These are phyloP conservation scores for Megacollybia marginata DNA, from an alignment of 768 basidiomycete genomes.

Conservation along the genomic window DNA sequence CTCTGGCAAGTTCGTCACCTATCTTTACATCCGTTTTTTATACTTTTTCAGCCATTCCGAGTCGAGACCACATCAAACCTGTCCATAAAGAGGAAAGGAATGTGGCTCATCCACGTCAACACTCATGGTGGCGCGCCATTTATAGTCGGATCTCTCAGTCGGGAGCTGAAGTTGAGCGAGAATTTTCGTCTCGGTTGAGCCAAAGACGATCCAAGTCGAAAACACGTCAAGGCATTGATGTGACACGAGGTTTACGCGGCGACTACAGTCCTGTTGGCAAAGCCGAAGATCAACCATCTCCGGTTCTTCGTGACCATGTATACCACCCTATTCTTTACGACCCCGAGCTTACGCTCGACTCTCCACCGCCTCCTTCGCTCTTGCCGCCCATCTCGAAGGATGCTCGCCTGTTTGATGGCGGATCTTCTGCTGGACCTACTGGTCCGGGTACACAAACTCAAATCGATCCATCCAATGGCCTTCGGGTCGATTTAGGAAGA, in stretches of 20 bases:
- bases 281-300: no score
- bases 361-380: neutral
- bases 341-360: neutral
- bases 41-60: constrained; percentile 11
- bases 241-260: constrained; percentile 8
- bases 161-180: constrained; percentile 13
- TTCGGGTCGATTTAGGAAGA: no score
- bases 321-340: no score
- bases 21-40: no score
- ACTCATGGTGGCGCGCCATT: constrained; percentile 52
- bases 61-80: constrained; percentile 13
- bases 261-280: constrained; percentile 2
- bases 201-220: constrained; percentile 6
- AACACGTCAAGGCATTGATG: constrained; percentile 8
- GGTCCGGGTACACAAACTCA: neutral
- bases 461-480: no score
- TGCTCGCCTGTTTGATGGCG: neutral
- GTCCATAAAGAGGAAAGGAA: constrained; percentile 13
- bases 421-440: neutral
- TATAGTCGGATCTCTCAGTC: constrained; percentile 46
- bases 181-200: constrained; percentile 18
- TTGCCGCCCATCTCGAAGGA: neutral
- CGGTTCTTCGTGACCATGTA: no score
- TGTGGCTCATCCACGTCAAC: constrained; percentile 18
- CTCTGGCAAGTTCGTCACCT: no score